Conservation (phyloP, 179 eudicot species). For the Vitellaria paradoxa region DNA sequence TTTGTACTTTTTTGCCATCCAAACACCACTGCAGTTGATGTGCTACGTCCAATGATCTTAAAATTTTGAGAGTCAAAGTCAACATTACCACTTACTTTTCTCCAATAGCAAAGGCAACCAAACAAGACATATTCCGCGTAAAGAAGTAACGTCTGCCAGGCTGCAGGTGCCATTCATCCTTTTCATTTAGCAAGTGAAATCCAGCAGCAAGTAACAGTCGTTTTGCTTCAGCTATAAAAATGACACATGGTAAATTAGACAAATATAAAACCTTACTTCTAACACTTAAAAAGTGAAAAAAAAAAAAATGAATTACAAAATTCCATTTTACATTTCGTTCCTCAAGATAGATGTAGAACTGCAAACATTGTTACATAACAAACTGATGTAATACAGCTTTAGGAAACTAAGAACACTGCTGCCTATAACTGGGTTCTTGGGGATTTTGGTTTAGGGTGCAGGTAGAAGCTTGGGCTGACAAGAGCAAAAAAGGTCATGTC, state of each 20-base stretch:
- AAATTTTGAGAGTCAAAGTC: not conserved
- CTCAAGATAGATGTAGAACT: not conserved
- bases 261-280: not conserved
- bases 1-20: too few species aligned
- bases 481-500: too few species aligned
- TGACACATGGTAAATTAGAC: not conserved
- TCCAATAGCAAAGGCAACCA: slow-evolving; percentile 95
- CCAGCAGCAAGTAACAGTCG: slow-evolving; percentile 83
- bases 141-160: slow-evolving; percentile 97
- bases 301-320: too few species aligned
- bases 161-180: slow-evolving; percentile 88
- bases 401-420: not conserved
- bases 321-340: not conserved
- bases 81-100: slow-evolving; percentile 60
- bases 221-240: slow-evolving; percentile 87
- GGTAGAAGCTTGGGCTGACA: too few species aligned
- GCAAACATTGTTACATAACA: not conserved
- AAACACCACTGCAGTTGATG: too few species aligned
- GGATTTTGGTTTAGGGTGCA: not conserved
- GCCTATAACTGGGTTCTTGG: not conserved
- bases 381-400: not conserved
- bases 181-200: slow-evolving; percentile 76
- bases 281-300: not conserved
- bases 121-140: slow-evolving; percentile 92
- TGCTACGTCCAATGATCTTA: not conserved